Evolutionary conservation across 1,139 yeast genomes (phyloP).

Genomic region (Geotrichum bryndzae): DNA sequence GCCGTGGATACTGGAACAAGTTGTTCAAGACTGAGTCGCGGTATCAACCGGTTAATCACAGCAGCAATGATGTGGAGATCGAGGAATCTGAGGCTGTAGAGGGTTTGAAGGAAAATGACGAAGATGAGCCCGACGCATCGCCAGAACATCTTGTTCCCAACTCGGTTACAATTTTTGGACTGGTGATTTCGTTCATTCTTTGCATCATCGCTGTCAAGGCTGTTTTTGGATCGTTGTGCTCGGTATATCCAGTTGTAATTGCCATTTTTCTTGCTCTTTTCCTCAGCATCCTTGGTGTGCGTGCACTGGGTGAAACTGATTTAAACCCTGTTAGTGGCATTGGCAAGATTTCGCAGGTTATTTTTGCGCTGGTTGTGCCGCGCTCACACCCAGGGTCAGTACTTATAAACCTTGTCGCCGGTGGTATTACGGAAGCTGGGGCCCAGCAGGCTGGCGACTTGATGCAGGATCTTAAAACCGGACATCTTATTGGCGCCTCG

Average conservation of each 20-base stretch:
- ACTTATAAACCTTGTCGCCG: conserved; percentile 81
- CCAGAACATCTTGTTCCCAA: conserved; percentile 47
- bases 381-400: conserved; percentile 69
- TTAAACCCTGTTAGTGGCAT: conserved; percentile 95
- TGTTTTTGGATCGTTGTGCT: conserved; percentile 67
- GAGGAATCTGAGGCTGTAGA: neutral
- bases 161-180: conserved; percentile 52
- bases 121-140: conserved; percentile 39
- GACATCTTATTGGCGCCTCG: conserved; percentile 85
- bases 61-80: neutral
- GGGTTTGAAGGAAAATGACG: conserved; percentile 22
- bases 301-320: conserved; percentile 96
- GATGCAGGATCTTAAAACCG: conserved; percentile 95
- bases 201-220: conserved; percentile 59
- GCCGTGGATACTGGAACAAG: neutral
- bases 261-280: conserved; percentile 73
- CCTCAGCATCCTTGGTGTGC: conserved; percentile 77
- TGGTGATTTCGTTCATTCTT: conserved; percentile 55
- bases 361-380: conserved; percentile 82
- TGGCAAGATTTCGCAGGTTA: conserved; percentile 84
- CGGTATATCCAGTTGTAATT: conserved; percentile 58
- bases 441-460: conserved; percentile 98
- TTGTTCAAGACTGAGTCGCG: neutral
- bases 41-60: neutral
- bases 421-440: conserved; percentile 97